Percentiles rank a stretch among this genome's conserved stretches.
Conservation (phyloP, 2,329 filamentous ascomycete species). For the Uncinocarpus reesii region DNA sequence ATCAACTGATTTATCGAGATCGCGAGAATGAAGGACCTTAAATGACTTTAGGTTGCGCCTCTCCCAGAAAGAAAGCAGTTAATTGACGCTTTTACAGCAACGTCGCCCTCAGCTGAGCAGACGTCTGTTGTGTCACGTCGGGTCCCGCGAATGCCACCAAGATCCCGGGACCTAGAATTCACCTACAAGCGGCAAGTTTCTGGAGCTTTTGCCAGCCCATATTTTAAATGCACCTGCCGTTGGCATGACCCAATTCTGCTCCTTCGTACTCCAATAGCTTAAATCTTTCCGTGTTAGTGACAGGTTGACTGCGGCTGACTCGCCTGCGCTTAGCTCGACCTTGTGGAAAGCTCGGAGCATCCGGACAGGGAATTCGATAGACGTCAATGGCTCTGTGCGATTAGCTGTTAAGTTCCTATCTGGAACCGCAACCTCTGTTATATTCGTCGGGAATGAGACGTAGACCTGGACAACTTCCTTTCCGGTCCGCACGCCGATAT, state of each 20-base stretch:
- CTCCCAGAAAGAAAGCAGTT: too few relatives aligned
- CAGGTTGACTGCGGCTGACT: constrained; percentile 37
- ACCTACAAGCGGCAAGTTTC: constrained; percentile 19
- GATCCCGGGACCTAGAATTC: constrained; percentile 12
- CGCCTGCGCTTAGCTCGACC: constrained; percentile 34
- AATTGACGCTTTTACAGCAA: too few relatives aligned
- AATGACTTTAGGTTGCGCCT: too few relatives aligned
- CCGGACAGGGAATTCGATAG: constrained; percentile 21
- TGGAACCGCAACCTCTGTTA: constrained; percentile 30
- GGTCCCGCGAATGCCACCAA: background rate
- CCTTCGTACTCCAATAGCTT: constrained; percentile 29
- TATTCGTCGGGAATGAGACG: constrained; percentile 36
- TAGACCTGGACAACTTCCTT: constrained; percentile 49
- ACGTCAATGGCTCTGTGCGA: background rate
- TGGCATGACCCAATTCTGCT: constrained; percentile 30
- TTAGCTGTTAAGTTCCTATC: background rate
- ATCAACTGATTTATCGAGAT: too few relatives aligned
- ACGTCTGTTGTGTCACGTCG: too few relatives aligned
- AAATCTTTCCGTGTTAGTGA: constrained; percentile 34
- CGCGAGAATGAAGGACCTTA: too few relatives aligned
- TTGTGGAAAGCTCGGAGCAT: constrained; percentile 47
- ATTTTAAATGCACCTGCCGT: constrained; percentile 20
- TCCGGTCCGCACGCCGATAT: constrained; percentile 42
- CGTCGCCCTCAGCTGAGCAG: too few relatives aligned
- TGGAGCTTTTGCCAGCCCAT: constrained; percentile 22